Percentiles rank a stretch among this genome's conserved stretches.
These are phyloP conservation scores for Lippia alba DNA, from an alignment of 305 asterid species.

Conservation along the genomic window DNA sequence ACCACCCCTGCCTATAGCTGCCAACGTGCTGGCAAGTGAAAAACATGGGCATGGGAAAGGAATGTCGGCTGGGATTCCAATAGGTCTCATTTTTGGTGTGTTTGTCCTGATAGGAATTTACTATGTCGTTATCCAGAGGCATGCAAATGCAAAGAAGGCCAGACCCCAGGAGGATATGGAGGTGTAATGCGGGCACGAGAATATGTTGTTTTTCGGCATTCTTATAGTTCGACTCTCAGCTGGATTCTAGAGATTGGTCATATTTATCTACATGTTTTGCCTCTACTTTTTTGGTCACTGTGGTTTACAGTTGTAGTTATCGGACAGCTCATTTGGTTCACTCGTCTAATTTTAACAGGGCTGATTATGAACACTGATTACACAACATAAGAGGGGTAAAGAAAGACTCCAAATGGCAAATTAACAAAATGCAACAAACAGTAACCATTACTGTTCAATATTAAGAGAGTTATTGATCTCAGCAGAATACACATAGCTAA, in stretches of 20 bases:
- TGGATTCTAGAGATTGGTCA: background rate
- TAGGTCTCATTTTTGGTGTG: constrained; percentile 45
- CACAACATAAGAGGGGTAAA: background rate
- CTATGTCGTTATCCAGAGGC: constrained; percentile 42
- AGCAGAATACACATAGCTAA: background rate
- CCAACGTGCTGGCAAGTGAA: constrained; percentile 45
- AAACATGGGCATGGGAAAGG: constrained; percentile 40
- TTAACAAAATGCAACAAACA: background rate
- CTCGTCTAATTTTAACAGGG: background rate
- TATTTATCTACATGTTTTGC: background rate
- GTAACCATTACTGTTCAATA: background rate
- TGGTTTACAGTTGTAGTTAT: background rate
- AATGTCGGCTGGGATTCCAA: constrained; percentile 45
- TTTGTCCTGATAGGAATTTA: constrained; percentile 42
- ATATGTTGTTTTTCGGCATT: constrained; percentile 8
- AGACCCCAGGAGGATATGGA: constrained; percentile 34
- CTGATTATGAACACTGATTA: background rate
- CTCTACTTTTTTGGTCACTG: background rate
- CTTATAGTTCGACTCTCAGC: background rate
- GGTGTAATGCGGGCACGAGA: constrained; percentile 33
- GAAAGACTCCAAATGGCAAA: background rate
- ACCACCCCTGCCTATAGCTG: constrained; percentile 52
- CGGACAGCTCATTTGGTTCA: background rate
- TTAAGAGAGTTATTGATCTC: background rate
- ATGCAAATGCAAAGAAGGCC: constrained; percentile 39